A percentile compares a stretch with the other conserved stretches of the same genome.
These are phyloP conservation scores for Dinochytrium kinnereticum DNA, from an alignment of 371 early-diverging fungal genomes.

Conservation along the genomic window DNA sequence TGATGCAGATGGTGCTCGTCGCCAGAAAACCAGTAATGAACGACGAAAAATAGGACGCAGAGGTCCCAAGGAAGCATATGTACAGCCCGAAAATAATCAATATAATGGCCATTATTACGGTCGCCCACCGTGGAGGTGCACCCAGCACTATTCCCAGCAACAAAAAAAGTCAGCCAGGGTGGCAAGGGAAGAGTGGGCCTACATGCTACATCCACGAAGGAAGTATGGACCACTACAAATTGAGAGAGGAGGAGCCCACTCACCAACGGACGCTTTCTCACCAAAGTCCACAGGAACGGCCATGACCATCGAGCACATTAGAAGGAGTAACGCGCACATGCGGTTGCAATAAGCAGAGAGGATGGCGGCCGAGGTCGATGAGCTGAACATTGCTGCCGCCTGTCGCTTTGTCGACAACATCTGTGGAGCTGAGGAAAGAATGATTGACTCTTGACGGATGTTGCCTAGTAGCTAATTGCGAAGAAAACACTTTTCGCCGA, in stretches of 20 bases:
- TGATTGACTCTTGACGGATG: too few species aligned
- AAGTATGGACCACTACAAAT: too few species aligned
- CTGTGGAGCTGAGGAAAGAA: too few species aligned
- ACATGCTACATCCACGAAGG: too few species aligned
- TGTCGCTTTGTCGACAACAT: too few species aligned
- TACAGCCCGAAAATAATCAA: constrained; percentile 16
- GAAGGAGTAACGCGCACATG: neutral
- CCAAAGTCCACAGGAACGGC: neutral
- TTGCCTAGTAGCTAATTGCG: too few species aligned
- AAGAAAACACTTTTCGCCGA: too few species aligned
- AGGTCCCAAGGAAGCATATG: constrained; percentile 9
- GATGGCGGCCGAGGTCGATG: too few species aligned
- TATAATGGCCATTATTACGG: constrained; percentile 6
- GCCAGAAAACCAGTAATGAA: constrained; percentile 17
- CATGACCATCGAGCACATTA: neutral
- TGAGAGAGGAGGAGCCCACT: neutral
- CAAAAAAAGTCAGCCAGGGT: neutral
- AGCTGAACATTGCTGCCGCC: too few species aligned
- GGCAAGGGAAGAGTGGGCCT: too few species aligned
- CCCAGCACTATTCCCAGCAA: too few species aligned
- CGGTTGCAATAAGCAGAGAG: too few species aligned
- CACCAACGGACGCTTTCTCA: neutral
- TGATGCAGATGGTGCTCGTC: neutral
- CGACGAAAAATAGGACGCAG: neutral
- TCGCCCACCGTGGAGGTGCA: neutral